Evolutionary conservation across 2,329 filamentous ascomycete species (phyloP), one percentile per base, ranked within the genome.

Genomic region (Stromatinia cepivora): DNA sequence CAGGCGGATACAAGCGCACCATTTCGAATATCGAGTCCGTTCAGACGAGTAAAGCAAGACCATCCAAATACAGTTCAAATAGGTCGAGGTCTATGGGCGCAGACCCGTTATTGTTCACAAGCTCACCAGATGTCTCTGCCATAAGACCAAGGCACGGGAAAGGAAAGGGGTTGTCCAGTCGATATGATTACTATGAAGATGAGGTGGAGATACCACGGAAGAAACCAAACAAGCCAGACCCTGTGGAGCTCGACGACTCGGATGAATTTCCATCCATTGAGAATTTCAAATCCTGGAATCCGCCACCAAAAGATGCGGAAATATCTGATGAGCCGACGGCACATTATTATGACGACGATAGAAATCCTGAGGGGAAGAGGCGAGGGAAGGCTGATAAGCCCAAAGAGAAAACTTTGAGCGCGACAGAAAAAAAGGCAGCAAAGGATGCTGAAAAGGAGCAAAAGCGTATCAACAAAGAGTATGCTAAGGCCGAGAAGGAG

Each of bases 401-500:
- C 15, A 74, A 72, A 54, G 70, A 71, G 5, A 74, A 72, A 46
- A 53, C 66, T 52, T 72, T 70, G 11, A 76, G 72, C 22, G 67
- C 66, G n/a, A 72, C 69, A 52, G 70, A 70, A 25, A 75, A 70
- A 22, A 73, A 70, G 45, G 67, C 70, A 48, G 73, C 72, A 28
- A 75, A 73, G 46, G 48, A 57, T 31, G 72, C 69, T 2, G 72
- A 72, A 1, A 78, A 75, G 63, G 75, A 76, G 57, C 73, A 72
- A 3, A 76, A 87, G 72, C 84, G 85, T 50, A 78, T 81, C 4
- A 86, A 89, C 69, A 88, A 84, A 62, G 84, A 88, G 67, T 79
- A 82, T 0, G 84, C 85, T 62, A 91, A 87, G 75, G 87, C 88
- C 69, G 83, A 87, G 64, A 90, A 87, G 72, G 84, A 83, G 0